Conservation (phyloP, 2,329 filamentous ascomycete species). For the Phaeosphaeria sp. region DNA sequence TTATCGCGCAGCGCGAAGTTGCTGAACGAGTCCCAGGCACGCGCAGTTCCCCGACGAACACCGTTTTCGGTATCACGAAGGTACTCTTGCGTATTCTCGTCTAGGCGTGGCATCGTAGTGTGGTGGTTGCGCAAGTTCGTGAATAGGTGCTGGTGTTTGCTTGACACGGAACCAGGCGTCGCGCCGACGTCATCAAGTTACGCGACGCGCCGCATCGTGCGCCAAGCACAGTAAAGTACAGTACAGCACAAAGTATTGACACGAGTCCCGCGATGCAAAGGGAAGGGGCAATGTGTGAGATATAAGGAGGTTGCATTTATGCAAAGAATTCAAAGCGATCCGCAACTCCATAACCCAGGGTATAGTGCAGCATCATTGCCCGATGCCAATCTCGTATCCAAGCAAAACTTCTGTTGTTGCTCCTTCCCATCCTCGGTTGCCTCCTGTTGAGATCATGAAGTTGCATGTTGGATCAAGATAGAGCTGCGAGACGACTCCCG, state of each 20-base stretch:
- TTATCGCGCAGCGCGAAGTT: slow-evolving; percentile 78
- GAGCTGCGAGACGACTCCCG: slow-evolving; percentile 84
- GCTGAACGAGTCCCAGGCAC: slow-evolving; percentile 68
- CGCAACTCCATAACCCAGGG: slow-evolving; percentile 28
- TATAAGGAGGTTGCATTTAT: neutral
- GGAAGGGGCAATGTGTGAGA: neutral
- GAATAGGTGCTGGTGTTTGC: too few species aligned
- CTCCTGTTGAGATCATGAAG: slow-evolving; percentile 91
- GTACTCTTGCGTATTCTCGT: slow-evolving; percentile 45
- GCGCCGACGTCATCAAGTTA: slow-evolving; percentile 1
- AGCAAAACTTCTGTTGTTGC: slow-evolving; percentile 86
- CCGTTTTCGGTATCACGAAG: slow-evolving; percentile 58
- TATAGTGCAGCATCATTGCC: slow-evolving; percentile 35
- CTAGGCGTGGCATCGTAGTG: slow-evolving; percentile 36
- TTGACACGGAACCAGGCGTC: neutral
- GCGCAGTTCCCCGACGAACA: slow-evolving; percentile 52
- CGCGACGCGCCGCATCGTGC: neutral
- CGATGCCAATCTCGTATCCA: slow-evolving; percentile 83
- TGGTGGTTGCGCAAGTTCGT: too few species aligned
- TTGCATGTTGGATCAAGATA: slow-evolving; percentile 87
- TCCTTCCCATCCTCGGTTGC: slow-evolving; percentile 95
- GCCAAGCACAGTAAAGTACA: too few species aligned
- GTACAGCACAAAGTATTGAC: neutral
- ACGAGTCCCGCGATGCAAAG: too few species aligned
- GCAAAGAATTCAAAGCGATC: neutral